Base-by-base conservation (phyloP, 495 filamentous ascomycete species). In the Aspergillus bertholletiae region DNA sequence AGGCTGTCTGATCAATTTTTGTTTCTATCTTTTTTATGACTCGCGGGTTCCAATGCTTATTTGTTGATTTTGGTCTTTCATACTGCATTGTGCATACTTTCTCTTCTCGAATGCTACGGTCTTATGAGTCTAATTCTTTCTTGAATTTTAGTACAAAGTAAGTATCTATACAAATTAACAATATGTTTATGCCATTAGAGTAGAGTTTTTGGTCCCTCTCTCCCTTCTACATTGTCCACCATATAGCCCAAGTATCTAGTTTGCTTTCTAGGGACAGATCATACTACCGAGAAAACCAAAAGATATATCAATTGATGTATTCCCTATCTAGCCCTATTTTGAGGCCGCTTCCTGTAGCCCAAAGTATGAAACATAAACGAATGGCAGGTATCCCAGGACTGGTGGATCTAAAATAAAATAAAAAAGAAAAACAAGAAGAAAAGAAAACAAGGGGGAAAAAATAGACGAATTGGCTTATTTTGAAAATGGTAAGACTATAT, bases 1-100 rank as follows among this genome's bases (percentile, higher is more conserved):
- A 72, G 74, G 74, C 67, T 78, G 73, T 78, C 66, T 78, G 73
- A 78, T 78, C 67, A 76, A 53, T 56, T 57, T 65, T 51, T 53
- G 35, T 53, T 56, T 62, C 50, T 46, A 47, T 43, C 49, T 35
- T 52, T 54, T 43, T 61, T 53, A 57, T 55, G 40, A 54, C 35
- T 41, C 54, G 45, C 58, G 46, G 54, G 41, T 46, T 40, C 34
- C 51, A 21, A 44, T 44, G 40, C 48, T 23, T 45, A 59, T 39
- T 46, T 13, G 24, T 35, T 50, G 9, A 48, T 49, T 45, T 47
- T 54, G 6, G 15, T 27, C 6, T 28, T 5, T 8, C 13, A 37
- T 40, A 24, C 49, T 50, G 52, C 49, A 62, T 55, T 57, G 54
- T 61, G 54, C 54, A 56, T 61, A 55, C 18, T 41, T 21, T 43